Conservation (phyloP, 2,329 filamentous ascomycete genomes). For the Exophiala xenobiotica region DNA sequence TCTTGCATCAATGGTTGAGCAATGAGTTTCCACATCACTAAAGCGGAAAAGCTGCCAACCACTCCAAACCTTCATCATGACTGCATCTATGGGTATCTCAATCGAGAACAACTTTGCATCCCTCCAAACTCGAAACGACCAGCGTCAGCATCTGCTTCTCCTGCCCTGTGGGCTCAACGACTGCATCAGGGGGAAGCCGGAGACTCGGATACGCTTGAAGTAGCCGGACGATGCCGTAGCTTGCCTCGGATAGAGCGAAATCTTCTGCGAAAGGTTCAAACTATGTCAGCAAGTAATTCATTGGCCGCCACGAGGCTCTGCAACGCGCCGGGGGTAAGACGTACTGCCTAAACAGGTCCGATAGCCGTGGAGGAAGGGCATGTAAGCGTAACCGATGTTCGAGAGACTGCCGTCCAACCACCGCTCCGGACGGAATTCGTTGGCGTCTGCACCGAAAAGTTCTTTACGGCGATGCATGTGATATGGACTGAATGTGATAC, state of each 20-base stretch:
- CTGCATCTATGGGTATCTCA: no score
- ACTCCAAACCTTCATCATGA: no score
- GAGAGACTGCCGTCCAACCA: slow-evolving; percentile 22
- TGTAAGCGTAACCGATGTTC: slow-evolving; percentile 37
- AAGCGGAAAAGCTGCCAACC: no score
- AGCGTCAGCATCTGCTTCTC: slow-evolving; percentile 20
- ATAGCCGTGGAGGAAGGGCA: slow-evolving; percentile 33
- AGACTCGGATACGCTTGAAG: slow-evolving; percentile 28
- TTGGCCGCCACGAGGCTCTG: no score
- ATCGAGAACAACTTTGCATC: no score
- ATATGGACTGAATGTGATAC: slow-evolving; percentile 34
- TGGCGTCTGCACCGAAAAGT: slow-evolving; percentile 32
- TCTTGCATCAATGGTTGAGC: neutral
- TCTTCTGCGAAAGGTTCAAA: no score
- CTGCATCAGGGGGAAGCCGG: slow-evolving; percentile 2
- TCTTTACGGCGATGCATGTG: slow-evolving; percentile 40
- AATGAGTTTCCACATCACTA: no score
- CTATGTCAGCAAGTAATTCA: no score
- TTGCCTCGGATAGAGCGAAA: slow-evolving; percentile 31
- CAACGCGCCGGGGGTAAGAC: no score
- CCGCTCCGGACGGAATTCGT: slow-evolving; percentile 15
- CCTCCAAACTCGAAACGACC: slow-evolving; percentile 18
- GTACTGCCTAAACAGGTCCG: slow-evolving; percentile 33
- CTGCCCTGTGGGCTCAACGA: slow-evolving; percentile 1
- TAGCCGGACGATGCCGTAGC: slow-evolving; percentile 30